Conservation (phyloP, 495 filamentous ascomycete genomes). For the Daldinia grandis region DNA sequence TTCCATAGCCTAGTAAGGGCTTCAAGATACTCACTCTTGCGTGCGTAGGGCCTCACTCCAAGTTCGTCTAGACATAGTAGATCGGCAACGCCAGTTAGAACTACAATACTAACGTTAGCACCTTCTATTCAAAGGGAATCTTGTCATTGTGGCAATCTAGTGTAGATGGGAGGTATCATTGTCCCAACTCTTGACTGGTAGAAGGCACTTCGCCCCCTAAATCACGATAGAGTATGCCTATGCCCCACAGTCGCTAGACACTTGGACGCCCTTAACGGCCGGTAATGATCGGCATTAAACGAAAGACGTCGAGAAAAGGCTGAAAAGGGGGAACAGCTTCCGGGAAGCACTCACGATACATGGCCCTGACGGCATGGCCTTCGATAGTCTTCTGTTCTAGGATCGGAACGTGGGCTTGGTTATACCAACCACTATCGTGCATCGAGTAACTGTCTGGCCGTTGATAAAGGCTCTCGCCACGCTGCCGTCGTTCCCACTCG, state of each 20-base stretch:
- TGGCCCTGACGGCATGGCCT: slow-evolving; percentile 67
- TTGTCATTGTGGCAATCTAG: background rate
- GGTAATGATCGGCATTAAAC: background rate
- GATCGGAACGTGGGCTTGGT: slow-evolving; percentile 65
- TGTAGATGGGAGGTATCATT: background rate
- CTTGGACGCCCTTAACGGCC: background rate
- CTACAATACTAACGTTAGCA: slow-evolving; percentile 20
- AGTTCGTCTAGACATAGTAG: slow-evolving; percentile 46
- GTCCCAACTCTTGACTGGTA: background rate
- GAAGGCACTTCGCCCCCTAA: background rate
- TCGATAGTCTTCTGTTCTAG: slow-evolving; percentile 63
- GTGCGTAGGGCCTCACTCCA: slow-evolving; percentile 38
- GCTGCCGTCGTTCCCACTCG: slow-evolving; percentile 57
- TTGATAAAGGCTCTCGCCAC: slow-evolving; percentile 59
- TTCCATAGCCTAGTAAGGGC: slow-evolving; percentile 60
- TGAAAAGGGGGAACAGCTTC: background rate
- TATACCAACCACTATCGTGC: slow-evolving; percentile 55
- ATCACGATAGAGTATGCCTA: background rate
- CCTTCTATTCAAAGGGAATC: background rate
- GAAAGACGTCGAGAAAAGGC: background rate
- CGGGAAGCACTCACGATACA: slow-evolving; percentile 53
- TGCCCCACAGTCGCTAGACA: background rate
- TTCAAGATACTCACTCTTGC: slow-evolving; percentile 43
- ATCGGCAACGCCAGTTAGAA: slow-evolving; percentile 52
- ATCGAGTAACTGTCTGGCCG: slow-evolving; percentile 55